These are phyloP conservation scores for Entomortierella lignicola DNA, from an alignment of 192 early-diverging fungal species.

Conservation along the genomic window DNA sequence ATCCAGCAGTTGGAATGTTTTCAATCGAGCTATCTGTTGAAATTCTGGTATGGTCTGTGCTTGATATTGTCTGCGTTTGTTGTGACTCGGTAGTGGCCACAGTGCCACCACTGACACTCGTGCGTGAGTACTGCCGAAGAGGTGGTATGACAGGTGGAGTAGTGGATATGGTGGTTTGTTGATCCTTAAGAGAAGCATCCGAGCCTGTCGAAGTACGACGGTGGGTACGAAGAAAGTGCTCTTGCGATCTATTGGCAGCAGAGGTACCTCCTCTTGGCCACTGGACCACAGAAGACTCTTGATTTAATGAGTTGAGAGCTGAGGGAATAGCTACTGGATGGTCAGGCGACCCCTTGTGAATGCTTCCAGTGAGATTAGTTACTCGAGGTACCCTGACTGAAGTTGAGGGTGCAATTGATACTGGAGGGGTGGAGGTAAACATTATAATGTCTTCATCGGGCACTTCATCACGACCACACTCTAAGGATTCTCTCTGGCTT, in stretches of 20 bases:
- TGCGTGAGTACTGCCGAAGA: constrained; percentile 29
- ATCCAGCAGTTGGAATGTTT: too few species aligned
- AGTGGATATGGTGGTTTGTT: constrained; percentile 30
- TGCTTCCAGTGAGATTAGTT: background rate
- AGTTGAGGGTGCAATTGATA: constrained; percentile 29
- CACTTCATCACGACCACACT: constrained; percentile 11
- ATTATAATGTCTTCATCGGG: constrained; percentile 49
- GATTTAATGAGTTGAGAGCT: too few species aligned
- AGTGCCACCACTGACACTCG: background rate
- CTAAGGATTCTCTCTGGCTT: constrained; percentile 8
- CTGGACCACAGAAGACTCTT: constrained; percentile 40
- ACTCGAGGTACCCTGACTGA: constrained; percentile 24
- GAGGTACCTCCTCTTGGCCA: constrained; percentile 48
- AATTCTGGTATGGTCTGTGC: constrained; percentile 1
- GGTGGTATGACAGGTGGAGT: constrained; percentile 27
- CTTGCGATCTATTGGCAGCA: constrained; percentile 44
- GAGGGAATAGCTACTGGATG: constrained; percentile 10
- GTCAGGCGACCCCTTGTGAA: constrained; percentile 47
- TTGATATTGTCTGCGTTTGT: background rate
- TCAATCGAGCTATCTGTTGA: constrained; percentile 6
- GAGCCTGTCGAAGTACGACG: constrained; percentile 42
- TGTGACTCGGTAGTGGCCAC: background rate
- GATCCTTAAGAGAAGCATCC: constrained; percentile 42
- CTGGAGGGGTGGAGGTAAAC: constrained; percentile 47
- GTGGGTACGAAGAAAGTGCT: constrained; percentile 42